phyloP scores from a whole-genome alignment of 371 early-diverging fungal genomes.

The Mucor ambiguus region DNA sequence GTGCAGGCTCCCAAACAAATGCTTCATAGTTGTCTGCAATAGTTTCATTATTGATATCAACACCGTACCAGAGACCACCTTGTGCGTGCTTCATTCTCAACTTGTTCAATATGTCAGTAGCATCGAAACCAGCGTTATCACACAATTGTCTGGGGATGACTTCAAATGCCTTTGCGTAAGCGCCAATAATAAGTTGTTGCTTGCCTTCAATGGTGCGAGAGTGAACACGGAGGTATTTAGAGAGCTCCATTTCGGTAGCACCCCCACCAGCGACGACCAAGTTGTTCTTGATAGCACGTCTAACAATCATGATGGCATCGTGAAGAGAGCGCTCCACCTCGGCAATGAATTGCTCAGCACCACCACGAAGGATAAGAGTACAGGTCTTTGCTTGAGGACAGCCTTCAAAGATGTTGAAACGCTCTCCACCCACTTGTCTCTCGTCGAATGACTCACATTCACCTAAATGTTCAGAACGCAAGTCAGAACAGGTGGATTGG shows the following conservation, averaged over 20 bases:
- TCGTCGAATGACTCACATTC: conserved; percentile 96
- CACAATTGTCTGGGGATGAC: conserved; percentile 98
- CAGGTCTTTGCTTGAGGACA: conserved; percentile 93
- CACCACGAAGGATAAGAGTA: conserved; percentile 98
- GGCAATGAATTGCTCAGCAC: conserved; percentile 99
- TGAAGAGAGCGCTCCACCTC: conserved; percentile 99
- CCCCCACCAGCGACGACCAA: conserved; percentile 98
- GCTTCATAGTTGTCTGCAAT: conserved; percentile 92
- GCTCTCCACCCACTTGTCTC: conserved; percentile 96
- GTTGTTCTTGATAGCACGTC: conserved; percentile 94
- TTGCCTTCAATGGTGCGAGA: conserved; percentile 94
- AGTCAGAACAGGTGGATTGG: conserved; percentile 91
- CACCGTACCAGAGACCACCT: conserved; percentile 90
- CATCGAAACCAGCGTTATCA: conserved; percentile 99
- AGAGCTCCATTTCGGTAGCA: conserved; percentile 98
- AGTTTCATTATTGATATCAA: conserved; percentile 91
- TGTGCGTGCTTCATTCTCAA: conserved; percentile 95
- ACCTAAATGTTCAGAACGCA: conserved; percentile 85
- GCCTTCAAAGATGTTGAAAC: conserved; percentile 98
- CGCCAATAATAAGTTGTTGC: conserved; percentile 96
- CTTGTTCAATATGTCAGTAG: conserved; percentile 98
- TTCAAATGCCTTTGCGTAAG: conserved; percentile 98
- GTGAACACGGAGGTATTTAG: conserved; percentile 91
- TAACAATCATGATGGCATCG: conserved; percentile 99
- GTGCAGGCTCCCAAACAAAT: conserved; percentile 99